These are phyloP conservation scores for Echinosophora koreensis DNA, from an alignment of 306 rosid genomes.

Conservation along the genomic window DNA sequence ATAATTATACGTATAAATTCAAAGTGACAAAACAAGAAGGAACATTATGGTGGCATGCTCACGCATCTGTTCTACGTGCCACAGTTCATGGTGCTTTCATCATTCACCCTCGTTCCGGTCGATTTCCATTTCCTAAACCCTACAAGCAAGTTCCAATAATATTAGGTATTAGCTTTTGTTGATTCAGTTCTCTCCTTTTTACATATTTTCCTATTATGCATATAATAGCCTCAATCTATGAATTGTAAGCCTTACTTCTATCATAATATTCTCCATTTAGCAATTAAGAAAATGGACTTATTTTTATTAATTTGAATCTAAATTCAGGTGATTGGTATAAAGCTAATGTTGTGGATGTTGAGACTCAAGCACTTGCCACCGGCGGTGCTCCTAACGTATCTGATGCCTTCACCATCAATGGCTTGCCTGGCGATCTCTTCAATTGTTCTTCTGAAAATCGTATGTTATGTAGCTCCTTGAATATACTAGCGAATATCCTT, in stretches of 20 bases:
- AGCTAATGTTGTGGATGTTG: slow-evolving; percentile 56
- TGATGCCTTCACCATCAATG: slow-evolving; percentile 65
- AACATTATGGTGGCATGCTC: slow-evolving; percentile 85
- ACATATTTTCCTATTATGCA: too few species aligned
- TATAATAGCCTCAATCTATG: too few species aligned
- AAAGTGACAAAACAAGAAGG: slow-evolving; percentile 67
- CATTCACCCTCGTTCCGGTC: slow-evolving; percentile 49
- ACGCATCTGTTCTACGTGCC: slow-evolving; percentile 60
- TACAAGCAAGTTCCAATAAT: slow-evolving; percentile 56
- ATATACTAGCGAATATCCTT: not conserved
- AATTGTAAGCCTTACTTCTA: not conserved
- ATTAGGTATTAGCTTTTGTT: slow-evolving; percentile 46
- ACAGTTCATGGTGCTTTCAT: slow-evolving; percentile 70
- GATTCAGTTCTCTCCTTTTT: too few species aligned
- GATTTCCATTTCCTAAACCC: slow-evolving; percentile 54
- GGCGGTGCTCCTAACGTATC: slow-evolving; percentile 51
- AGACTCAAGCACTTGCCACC: slow-evolving; percentile 31
- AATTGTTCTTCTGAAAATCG: slow-evolving; percentile 56
- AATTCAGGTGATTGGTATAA: slow-evolving; percentile 72
- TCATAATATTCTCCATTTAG: not conserved
- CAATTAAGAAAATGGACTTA: too few species aligned
- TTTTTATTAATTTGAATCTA: not conserved
- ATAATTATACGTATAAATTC: slow-evolving; percentile 56
- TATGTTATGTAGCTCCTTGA: not conserved
- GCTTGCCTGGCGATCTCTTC: slow-evolving; percentile 66